These are phyloP conservation scores for Bolboschoenoplectus hybrid DNA, from an alignment of 202 grass and related monocot species.

Conservation along the genomic window DNA sequence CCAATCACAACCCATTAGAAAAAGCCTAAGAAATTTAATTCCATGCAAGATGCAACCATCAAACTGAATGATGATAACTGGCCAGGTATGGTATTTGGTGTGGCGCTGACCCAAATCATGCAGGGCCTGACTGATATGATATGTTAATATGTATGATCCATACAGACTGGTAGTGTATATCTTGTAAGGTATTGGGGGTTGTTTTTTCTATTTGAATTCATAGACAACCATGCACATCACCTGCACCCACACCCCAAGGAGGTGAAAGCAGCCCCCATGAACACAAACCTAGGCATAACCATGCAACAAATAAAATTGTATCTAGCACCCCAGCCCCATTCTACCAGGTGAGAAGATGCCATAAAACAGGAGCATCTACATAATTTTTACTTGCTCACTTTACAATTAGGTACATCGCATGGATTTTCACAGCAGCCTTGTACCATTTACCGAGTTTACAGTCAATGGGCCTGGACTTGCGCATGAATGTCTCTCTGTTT, in stretches of 20 bases:
- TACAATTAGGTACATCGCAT: slow-evolving; percentile 87
- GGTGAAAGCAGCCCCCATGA: not conserved
- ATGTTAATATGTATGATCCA: not conserved
- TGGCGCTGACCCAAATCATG: not conserved
- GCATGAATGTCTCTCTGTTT: slow-evolving; percentile 96
- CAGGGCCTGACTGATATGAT: not conserved
- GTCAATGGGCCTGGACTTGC: slow-evolving; percentile 95
- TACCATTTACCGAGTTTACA: slow-evolving; percentile 99
- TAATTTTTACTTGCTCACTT: slow-evolving; percentile 19
- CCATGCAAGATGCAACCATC: slow-evolving; percentile 24
- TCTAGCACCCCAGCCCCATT: not conserved
- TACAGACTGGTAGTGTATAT: not conserved
- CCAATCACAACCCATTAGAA: not conserved
- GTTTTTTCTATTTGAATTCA: not conserved
- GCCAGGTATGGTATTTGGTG: not conserved
- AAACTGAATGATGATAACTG: not conserved
- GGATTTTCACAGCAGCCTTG: slow-evolving; percentile 97
- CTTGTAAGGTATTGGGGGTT: slow-evolving; percentile 24
- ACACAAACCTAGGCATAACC: not conserved
- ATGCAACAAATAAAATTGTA: not conserved
- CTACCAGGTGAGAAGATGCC: not conserved
- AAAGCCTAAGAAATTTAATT: not conserved
- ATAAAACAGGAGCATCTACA: not conserved
- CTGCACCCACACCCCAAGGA: not conserved
- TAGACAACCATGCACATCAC: not conserved